Evolutionary conservation across 345 rosid species (phyloP).

Genomic region (Cardamine resedifolia): DNA sequence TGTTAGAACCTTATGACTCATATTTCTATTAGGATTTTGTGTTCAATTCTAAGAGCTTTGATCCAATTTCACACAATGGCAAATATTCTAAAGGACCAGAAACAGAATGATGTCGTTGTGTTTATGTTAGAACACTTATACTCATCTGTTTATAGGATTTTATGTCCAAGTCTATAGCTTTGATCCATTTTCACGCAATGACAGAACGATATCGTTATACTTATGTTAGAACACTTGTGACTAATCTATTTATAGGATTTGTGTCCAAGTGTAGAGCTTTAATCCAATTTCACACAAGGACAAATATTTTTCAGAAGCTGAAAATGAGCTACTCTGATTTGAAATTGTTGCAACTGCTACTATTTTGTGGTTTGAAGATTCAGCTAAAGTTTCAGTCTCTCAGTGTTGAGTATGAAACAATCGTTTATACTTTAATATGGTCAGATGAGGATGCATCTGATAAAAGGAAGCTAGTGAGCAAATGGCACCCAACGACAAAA

Average conservation of each 20-base stretch:
- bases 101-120: background rate
- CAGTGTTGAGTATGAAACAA: slow-evolving; percentile 6
- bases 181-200: background rate
- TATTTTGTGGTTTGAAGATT: background rate
- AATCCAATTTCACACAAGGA: background rate
- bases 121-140: background rate
- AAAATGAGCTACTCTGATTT: background rate
- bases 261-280: slow-evolving; percentile 13
- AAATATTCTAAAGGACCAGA: background rate
- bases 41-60: background rate
- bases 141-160: background rate
- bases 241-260: background rate
- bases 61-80: background rate
- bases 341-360: background rate
- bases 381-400: background rate
- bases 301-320: background rate
- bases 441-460: slow-evolving; percentile 72
- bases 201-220: background rate
- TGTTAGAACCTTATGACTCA: background rate
- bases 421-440: background rate
- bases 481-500: slow-evolving; percentile 95
- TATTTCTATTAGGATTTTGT: background rate
- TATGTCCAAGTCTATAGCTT: background rate
- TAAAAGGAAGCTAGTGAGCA: slow-evolving; percentile 79
- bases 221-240: background rate